Conservation (phyloP, 495 filamentous ascomycete species). For the Amniculicola lignicola region DNA sequence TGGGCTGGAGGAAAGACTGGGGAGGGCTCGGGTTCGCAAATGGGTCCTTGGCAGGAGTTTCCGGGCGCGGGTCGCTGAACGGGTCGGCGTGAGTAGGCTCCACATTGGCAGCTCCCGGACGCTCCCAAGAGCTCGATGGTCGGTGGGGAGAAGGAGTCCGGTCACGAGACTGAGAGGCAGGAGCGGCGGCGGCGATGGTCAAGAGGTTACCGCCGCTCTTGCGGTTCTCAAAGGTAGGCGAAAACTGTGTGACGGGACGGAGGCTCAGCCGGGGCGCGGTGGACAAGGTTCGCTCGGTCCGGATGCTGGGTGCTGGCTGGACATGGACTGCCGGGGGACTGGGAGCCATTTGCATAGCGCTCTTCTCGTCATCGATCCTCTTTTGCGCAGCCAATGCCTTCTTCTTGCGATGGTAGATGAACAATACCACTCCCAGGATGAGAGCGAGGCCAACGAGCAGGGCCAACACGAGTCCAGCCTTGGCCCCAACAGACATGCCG, state of each 20-base stretch:
- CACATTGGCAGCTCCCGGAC: slow-evolving; percentile 48
- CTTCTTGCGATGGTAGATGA: slow-evolving; percentile 63
- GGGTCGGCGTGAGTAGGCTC: slow-evolving; percentile 38
- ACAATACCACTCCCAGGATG: slow-evolving; percentile 59
- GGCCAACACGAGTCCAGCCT: slow-evolving; percentile 82
- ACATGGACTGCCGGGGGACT: slow-evolving; percentile 22
- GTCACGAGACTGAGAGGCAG: slow-evolving; percentile 8
- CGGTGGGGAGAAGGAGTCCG: slow-evolving; percentile 35
- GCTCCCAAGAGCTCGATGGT: slow-evolving; percentile 47
- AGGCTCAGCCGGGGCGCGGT: slow-evolving; percentile 75
- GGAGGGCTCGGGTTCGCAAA: slow-evolving; percentile 47
- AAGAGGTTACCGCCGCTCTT: slow-evolving; percentile 44
- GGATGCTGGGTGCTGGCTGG: slow-evolving; percentile 33
- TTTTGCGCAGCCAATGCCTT: slow-evolving; percentile 50
- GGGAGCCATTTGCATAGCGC: slow-evolving; percentile 45
- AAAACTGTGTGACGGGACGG: slow-evolving; percentile 83
- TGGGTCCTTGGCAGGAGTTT: slow-evolving; percentile 19
- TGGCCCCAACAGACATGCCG: slow-evolving; percentile 63
- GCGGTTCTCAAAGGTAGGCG: slow-evolving; percentile 61
- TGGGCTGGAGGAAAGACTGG: slow-evolving; percentile 6
- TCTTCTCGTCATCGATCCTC: slow-evolving; percentile 57
- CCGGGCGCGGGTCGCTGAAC: slow-evolving; percentile 40
- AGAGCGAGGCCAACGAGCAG: slow-evolving; percentile 63
- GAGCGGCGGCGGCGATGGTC: slow-evolving; percentile 42
- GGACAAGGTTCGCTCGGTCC: slow-evolving; percentile 46